Percentiles rank a stretch among this genome's conserved stretches.
phyloP scores from a whole-genome alignment of 495 filamentous ascomycete species.

The Xanthoparmelia taractica region DNA sequence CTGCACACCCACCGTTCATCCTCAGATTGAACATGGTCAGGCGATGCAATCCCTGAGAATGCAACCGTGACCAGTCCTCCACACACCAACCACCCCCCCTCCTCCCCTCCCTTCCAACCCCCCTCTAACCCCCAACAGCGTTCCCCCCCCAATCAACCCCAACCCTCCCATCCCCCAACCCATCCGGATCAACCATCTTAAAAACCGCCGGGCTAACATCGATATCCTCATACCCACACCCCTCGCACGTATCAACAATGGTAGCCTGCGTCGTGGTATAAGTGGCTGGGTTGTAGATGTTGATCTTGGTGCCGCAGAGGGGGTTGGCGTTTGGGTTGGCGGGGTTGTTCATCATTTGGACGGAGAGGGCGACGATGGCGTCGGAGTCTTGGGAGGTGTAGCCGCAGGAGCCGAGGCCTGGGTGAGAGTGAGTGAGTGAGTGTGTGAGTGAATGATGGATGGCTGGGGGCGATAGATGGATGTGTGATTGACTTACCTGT shows the following conservation, averaged over 20 bases:
- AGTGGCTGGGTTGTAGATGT: slow-evolving; percentile 22
- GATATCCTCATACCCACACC: slow-evolving; percentile 23
- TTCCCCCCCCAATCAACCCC: no score
- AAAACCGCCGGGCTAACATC: slow-evolving; percentile 26
- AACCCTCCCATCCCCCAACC: slow-evolving; percentile 17
- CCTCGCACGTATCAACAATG: slow-evolving; percentile 31
- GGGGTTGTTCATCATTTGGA: slow-evolving; percentile 24
- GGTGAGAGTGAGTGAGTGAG: background rate
- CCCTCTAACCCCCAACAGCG: no score
- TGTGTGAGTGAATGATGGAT: no score
- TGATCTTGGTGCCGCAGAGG: slow-evolving; percentile 32
- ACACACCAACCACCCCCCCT: no score
- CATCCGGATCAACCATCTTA: slow-evolving; percentile 17
- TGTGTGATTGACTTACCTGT: slow-evolving; percentile 15
- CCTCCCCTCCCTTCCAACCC: no score
- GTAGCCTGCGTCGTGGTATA: slow-evolving; percentile 22
- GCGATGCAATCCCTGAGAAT: no score
- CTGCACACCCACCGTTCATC: no score
- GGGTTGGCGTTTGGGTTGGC: slow-evolving; percentile 38
- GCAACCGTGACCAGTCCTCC: no score
- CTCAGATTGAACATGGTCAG: no score
- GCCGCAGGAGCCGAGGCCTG: slow-evolving; percentile 40
- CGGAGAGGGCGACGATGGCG: slow-evolving; percentile 34
- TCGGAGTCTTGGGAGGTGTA: slow-evolving; percentile 19
- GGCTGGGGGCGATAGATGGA: no score